Evolutionary conservation across 2,329 filamentous ascomycete genomes (phyloP).

Genomic region (Penicillium sp.): DNA sequence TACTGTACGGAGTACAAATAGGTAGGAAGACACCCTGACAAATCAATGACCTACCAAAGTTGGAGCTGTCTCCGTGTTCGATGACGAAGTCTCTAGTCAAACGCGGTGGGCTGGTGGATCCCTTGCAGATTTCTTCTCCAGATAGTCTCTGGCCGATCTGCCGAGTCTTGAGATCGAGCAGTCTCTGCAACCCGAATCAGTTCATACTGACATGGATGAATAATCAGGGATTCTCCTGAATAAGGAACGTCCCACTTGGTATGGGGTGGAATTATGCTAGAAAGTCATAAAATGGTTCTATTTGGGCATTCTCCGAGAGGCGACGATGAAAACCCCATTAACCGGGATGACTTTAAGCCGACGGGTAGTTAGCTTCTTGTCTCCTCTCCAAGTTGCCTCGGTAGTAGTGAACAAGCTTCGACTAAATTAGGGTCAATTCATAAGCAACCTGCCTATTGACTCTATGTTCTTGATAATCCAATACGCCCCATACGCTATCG

Average conservation of each 20-base stretch:
- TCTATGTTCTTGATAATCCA: not conserved
- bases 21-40: conserved; percentile 3
- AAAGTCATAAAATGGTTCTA: not conserved
- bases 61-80: not conserved
- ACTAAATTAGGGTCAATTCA: not conserved
- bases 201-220: not conserved
- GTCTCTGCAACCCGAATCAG: not conserved
- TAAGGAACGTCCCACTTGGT: not conserved
- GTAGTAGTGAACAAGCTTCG: not conserved
- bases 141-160: not conserved
- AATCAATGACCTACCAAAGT: conserved; percentile 10
- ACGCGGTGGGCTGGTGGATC: not conserved
- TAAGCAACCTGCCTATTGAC: not conserved
- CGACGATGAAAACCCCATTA: not conserved
- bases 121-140: not conserved
- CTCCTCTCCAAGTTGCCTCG: not conserved
- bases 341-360: not conserved
- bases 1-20: too few species aligned
- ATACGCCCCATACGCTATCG: not conserved
- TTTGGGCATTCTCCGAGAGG: not conserved
- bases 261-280: not conserved
- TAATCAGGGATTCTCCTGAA: not conserved
- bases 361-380: not conserved
- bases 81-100: conserved; percentile 14
- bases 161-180: not conserved